These are phyloP conservation scores for Ogataea trehaloabstinens DNA, from an alignment of 805 yeast species.

Conservation along the genomic window DNA sequence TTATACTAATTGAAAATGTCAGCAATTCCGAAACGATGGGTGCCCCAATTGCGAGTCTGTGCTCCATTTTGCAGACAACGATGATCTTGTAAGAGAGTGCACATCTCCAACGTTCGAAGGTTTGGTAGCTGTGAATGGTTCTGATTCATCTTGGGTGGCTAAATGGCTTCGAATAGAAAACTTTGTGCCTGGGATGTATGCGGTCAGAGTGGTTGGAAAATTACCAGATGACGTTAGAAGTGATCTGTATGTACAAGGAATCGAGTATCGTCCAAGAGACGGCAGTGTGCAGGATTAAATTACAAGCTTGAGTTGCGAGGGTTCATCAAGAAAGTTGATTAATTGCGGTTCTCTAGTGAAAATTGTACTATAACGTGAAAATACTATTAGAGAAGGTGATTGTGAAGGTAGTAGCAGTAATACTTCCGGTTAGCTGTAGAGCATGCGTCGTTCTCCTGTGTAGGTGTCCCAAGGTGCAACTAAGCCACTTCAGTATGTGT, in stretches of 20 bases:
- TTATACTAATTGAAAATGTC: slow-evolving; percentile 2
- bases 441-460: too few species aligned
- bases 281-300: slow-evolving; percentile 61
- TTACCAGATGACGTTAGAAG: slow-evolving; percentile 82
- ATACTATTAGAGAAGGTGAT: too few species aligned
- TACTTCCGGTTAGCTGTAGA: too few species aligned
- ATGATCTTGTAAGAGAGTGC: slow-evolving; percentile 80
- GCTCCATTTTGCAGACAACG: slow-evolving; percentile 72
- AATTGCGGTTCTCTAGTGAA: too few species aligned
- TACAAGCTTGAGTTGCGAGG: too few species aligned
- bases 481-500: too few species aligned
- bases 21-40: slow-evolving; percentile 75
- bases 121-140: slow-evolving; percentile 83
- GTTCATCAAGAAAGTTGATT: neutral
- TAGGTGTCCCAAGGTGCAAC: too few species aligned
- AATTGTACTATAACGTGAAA: too few species aligned
- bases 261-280: slow-evolving; percentile 90
- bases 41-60: slow-evolving; percentile 97
- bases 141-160: slow-evolving; percentile 90
- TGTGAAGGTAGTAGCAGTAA: too few species aligned
- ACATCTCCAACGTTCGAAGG: slow-evolving; percentile 98
- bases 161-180: slow-evolving; percentile 91
- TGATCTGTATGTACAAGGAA: slow-evolving; percentile 69
- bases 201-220: slow-evolving; percentile 89
- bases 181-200: slow-evolving; percentile 86